A percentile compares a stretch with the other conserved stretches of the same genome.
These are phyloP conservation scores for Trichoderma sp. DNA, from an alignment of 2,329 filamentous ascomycete genomes.

Conservation along the genomic window DNA sequence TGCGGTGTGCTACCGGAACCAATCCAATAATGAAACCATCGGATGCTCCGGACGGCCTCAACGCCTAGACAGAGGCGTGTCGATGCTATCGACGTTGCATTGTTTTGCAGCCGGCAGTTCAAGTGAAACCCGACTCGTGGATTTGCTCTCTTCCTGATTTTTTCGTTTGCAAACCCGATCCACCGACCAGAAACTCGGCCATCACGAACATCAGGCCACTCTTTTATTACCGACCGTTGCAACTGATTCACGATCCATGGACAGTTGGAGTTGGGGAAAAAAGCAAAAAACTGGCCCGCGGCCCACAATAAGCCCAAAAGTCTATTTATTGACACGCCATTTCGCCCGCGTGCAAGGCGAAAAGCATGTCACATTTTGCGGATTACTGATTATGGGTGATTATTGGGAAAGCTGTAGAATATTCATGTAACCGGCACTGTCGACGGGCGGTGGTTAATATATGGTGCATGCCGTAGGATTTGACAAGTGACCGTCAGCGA, in stretches of 20 bases:
- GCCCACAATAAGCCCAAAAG: constrained; percentile 17
- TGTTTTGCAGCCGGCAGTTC: neutral
- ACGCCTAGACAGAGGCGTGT: neutral
- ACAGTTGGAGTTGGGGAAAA: neutral
- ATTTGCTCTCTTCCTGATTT: neutral
- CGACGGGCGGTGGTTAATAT: neutral
- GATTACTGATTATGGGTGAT: neutral
- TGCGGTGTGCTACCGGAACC: constrained; percentile 6
- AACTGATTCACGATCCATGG: constrained; percentile 12
- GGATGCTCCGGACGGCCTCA: constrained; percentile 9
- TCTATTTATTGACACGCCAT: constrained; percentile 11
- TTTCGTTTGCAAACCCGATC: neutral
- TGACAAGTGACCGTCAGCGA: constrained; percentile 3
- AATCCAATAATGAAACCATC: constrained; percentile 9
- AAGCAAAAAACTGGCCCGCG: neutral
- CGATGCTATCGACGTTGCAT: neutral
- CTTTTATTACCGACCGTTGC: neutral
- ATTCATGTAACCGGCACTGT: neutral
- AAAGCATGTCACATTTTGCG: neutral
- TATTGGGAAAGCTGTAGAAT: neutral
- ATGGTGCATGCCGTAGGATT: neutral
- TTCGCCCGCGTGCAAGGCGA: neutral
- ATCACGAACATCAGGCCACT: constrained; percentile 10
- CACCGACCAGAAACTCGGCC: constrained; percentile 1
- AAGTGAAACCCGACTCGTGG: neutral